Base-by-base conservation (phyloP, 2,329 filamentous ascomycete genomes). In the Lasiodiplodia citricola region DNA sequence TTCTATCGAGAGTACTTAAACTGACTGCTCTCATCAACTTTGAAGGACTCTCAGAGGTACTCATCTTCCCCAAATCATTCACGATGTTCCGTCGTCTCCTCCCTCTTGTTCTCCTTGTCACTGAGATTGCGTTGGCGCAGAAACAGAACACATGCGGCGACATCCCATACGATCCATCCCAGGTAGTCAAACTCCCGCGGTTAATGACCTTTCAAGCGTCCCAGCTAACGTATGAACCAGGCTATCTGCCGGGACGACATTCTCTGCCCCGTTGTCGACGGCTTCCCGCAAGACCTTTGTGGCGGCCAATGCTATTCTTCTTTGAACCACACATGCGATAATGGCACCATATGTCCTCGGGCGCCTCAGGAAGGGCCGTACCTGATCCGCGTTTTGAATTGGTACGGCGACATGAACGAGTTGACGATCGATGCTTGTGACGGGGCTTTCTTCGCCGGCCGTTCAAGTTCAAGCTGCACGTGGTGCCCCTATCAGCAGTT, bases 271-370 rank as follows among this genome's bases (percentile, higher is more conserved):
- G n/a, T 47, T 18, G 23, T 66, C 10, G 68, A 76, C 66, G 78
- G 75, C 21, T 60, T 71, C 38, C 71, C 75, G 18, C 76, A 77
- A 0, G 67, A 78, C 41, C 70, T 71, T 67, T 81, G 79, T 55
- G 79, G 79, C n/a, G 65, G 58, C 1, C 77, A 76, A 51, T 80
- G 79, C 72, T 80, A 80, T 65, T 69, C 62, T 11, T 11, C 31
- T 10, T 18, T 52, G 18, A 35, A 21, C 52, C 58, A 69, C 47
- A 37, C 5, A 2, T 68, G 66, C 57, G 44, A 63, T 3, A 52
- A 18, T 41, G 25, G 23, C n/a, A 55, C 31, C 3, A 23, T 64
- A 18, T 28, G 5, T 16, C 21, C 51, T 41, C 52, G 66, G 10
- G 28, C 60, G 2, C 8, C n/a, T 16, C 5, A 21, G n/a, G 38